Base-by-base conservation (phyloP, 352 stramenopile genomes). In the Aphanomyces stellatus region DNA sequence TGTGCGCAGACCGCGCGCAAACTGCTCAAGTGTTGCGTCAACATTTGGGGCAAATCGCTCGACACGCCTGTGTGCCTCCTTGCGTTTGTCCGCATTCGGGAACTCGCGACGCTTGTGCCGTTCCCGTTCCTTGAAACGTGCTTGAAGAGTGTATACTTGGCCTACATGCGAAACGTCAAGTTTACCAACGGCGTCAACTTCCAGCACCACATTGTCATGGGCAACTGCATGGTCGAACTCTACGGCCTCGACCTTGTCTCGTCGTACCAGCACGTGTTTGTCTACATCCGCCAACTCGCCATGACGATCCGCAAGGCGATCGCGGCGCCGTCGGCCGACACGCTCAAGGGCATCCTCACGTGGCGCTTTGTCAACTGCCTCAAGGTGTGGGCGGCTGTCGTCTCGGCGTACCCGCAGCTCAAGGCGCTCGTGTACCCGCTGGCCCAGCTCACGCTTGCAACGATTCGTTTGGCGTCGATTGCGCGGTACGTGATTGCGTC, bases 331-430 rank as follows among this genome's bases (percentile, higher is more conserved):
- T 95, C 88, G 25, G 76, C 87, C 2, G 90, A 98, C 57, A 83
- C 83, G 24, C 88, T 97, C 70, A 84, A 92, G 75, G 69, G 69
- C 60, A 81, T 98, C 30, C 94, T 97, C 63, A 98, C 96, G 74
- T 99, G 97, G 97, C 96, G 99, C 77, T 99, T 98, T 65, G 83
- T 99, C 61, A 97, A 99, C 78, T 98, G 97, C 69, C 71, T 99
- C 31, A 95, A 95, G 53, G 78, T 99, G 4, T 99, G 96, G 96
- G 91, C 92, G 40, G 96, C 96, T 4, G 95, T 99, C 1, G 79
- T 99, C 53, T 90, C 86, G 64, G 91, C 91, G 31, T 94, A 97
- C 70, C 86, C 82, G 22, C 82, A 98, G 74, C 85, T 99, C 34
- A 79, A 84, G 64, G 85, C 91, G 7, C 85, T 99, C 30, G 80